Base-by-base conservation (phyloP, 495 filamentous ascomycete genomes). In the Bryoglossum gracile region DNA sequence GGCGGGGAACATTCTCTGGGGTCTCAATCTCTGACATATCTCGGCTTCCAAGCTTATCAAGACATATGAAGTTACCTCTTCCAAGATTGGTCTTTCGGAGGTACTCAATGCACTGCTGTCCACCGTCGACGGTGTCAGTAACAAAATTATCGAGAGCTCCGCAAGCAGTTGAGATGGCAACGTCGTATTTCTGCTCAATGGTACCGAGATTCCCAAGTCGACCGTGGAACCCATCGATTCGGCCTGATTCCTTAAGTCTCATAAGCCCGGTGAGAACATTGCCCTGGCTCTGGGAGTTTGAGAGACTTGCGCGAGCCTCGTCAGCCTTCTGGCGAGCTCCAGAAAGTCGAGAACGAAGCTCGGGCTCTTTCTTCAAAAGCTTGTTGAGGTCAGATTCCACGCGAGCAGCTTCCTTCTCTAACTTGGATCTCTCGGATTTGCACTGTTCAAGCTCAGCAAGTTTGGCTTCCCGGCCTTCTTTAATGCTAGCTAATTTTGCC, bases 51-150 rank as follows among this genome's bases (percentile, higher is more conserved):
- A 96, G 74, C 53, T 90, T 87, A 61, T 97, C 86, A 2, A 98
- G 78, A 51, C 91, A 86, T 59, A 97, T 97, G 62, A 98, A 94
- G 67, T 94, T 94, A 23, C 89, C 92, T 61, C 94, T 78, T n/a
- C 92, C 92, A 19, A 97, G 82, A 58, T 95, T 95, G 54, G 94
- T 97, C 71, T 97, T 97, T 19, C 92, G 81, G 14, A 98, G 75
- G 61, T 97, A 91, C 56, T 97, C 91, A 58, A 98, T 95, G 63
- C 94, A 97, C 58, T 96, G 89, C 63, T 96, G 91, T 42, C 89
- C 94, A 38, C 86, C 85, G 58, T 96, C 89, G 5, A 96, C 88
- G 0, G 87, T 87, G 53, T 97, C 92, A 5, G 95, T 92, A 9
- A 98, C 89, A 59, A 98, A 84, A 55, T 96, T 95, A 57, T 97